Percentiles rank a stretch among this genome's conserved stretches.
These are phyloP conservation scores for Raffaelea ambrosiae DNA, from an alignment of 2,329 filamentous ascomycete genomes.

Conservation along the genomic window DNA sequence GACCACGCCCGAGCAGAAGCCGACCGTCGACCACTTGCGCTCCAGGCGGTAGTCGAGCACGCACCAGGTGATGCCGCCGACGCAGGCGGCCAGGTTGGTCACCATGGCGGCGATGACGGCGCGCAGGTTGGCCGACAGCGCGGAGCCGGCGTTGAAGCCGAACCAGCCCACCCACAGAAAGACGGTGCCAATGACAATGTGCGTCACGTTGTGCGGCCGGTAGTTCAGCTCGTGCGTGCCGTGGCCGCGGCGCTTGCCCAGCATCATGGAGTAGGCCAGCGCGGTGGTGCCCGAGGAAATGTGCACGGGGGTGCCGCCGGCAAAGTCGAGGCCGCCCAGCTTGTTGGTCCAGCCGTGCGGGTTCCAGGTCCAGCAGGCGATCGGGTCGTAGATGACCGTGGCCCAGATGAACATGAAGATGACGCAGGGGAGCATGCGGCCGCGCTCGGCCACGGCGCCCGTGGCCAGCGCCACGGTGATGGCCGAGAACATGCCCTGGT, in stretches of 20 bases:
- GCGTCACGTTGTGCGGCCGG: constrained; percentile 85
- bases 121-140: constrained; percentile 70
- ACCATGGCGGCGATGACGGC: constrained; percentile 81
- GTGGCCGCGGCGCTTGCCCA: constrained; percentile 77
- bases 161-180: constrained; percentile 97
- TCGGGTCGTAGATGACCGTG: constrained; percentile 83
- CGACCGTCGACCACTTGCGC: constrained; percentile 86
- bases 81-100: constrained; percentile 76
- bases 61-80: constrained; percentile 84
- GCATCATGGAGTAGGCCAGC: constrained; percentile 83
- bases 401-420: constrained; percentile 93
- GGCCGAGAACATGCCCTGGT: constrained; percentile 81
- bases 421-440: constrained; percentile 79
- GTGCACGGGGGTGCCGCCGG: constrained; percentile 84
- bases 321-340: constrained; percentile 79
- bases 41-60: constrained; percentile 82
- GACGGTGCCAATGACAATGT: constrained; percentile 85
- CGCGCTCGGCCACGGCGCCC: constrained; percentile 70
- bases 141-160: constrained; percentile 85
- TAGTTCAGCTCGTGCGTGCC: constrained; percentile 86
- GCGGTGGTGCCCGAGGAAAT: constrained; percentile 77
- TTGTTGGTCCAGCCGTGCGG: constrained; percentile 68
- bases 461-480: constrained; percentile 81
- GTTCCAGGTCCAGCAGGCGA: constrained; percentile 96
- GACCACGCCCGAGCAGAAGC: constrained; percentile 86